These are phyloP conservation scores for Coniella lustricola DNA, from an alignment of 2,329 filamentous ascomycete species.

Conservation along the genomic window DNA sequence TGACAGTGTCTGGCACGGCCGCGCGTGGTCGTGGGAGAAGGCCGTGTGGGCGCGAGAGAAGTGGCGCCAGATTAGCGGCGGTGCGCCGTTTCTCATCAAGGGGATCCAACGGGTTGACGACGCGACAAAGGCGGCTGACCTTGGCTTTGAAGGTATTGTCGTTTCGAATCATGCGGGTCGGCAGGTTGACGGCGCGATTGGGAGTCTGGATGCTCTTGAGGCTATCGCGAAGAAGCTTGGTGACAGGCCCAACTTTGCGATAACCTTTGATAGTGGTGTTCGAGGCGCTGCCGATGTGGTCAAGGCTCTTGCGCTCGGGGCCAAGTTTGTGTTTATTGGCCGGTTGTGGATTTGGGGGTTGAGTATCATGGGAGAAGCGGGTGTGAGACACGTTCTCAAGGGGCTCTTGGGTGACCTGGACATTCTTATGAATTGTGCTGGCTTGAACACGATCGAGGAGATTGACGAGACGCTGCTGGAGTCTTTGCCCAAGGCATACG, in stretches of 20 bases:
- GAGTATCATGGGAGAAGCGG: slow-evolving; percentile 52
- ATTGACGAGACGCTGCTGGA: slow-evolving; percentile 39
- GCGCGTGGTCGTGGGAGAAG: slow-evolving; percentile 57
- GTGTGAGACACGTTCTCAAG: slow-evolving; percentile 56
- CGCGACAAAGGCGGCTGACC: slow-evolving; percentile 48
- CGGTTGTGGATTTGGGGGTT: slow-evolving; percentile 55
- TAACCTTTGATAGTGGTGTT: slow-evolving; percentile 56
- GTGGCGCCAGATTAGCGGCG: slow-evolving; percentile 52
- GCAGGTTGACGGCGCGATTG: slow-evolving; percentile 55
- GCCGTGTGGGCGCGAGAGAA: slow-evolving; percentile 52
- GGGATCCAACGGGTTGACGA: slow-evolving; percentile 56
- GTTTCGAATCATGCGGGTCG: slow-evolving; percentile 52
- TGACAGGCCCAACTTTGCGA: slow-evolving; percentile 26
- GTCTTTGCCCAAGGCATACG: slow-evolving; percentile 31
- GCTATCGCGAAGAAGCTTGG: slow-evolving; percentile 42
- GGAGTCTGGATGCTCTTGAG: slow-evolving; percentile 52
- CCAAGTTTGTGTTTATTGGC: slow-evolving; percentile 56
- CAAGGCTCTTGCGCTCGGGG: slow-evolving; percentile 55
- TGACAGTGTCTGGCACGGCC: slow-evolving; percentile 56
- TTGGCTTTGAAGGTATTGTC: slow-evolving; percentile 54
- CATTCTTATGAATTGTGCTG: slow-evolving; percentile 53
- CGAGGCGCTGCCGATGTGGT: slow-evolving; percentile 50
- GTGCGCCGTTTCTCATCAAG: slow-evolving; percentile 54
- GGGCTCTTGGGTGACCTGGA: slow-evolving; percentile 55
- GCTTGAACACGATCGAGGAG: slow-evolving; percentile 44